phyloP scores from a whole-genome alignment of 2,329 filamentous ascomycete genomes.

The Thelonectria rubi region DNA sequence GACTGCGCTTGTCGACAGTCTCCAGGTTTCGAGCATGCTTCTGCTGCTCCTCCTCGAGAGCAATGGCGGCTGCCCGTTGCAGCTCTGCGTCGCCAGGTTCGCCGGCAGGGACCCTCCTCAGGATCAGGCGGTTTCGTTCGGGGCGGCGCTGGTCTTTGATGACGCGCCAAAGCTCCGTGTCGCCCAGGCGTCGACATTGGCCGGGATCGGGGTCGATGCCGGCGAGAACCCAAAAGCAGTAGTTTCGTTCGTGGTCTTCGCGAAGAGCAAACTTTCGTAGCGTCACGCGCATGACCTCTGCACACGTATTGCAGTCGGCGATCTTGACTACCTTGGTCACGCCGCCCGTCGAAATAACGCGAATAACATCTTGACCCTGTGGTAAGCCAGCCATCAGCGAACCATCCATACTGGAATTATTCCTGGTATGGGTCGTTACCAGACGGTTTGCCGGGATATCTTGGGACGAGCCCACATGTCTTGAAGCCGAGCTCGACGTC shows the following conservation, averaged over 20 bases:
- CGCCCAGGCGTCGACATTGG: conserved; percentile 82
- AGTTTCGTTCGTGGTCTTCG: conserved; percentile 91
- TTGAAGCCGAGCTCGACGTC: conserved; percentile 60
- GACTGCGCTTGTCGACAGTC: conserved; percentile 77
- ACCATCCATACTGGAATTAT: conserved; percentile 85
- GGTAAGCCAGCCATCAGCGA: conserved; percentile 88
- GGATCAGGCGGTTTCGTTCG: conserved; percentile 88
- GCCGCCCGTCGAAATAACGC: conserved; percentile 91
- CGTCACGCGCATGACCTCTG: conserved; percentile 91
- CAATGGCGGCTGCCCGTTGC: conserved; percentile 86
- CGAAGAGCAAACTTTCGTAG: conserved; percentile 87
- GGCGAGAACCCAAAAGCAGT: conserved; percentile 94
- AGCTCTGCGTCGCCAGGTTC: conserved; percentile 90
- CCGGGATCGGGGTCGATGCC: conserved; percentile 84
- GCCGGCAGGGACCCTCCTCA: conserved; percentile 90
- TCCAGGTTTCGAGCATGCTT: conserved; percentile 72
- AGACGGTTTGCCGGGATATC: conserved; percentile 71
- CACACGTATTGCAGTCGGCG: conserved; percentile 87
- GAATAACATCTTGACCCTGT: conserved; percentile 86
- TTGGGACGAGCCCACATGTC: conserved; percentile 68
- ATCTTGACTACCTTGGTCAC: conserved; percentile 95
- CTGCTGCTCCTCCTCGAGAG: conserved; percentile 84
- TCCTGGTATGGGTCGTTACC: conserved; percentile 75
- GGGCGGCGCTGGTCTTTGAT: conserved; percentile 86
- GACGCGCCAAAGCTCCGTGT: conserved; percentile 89